Conservation (phyloP, 2,329 filamentous ascomycete genomes). For the Lasiodiplodia theobromae region DNA sequence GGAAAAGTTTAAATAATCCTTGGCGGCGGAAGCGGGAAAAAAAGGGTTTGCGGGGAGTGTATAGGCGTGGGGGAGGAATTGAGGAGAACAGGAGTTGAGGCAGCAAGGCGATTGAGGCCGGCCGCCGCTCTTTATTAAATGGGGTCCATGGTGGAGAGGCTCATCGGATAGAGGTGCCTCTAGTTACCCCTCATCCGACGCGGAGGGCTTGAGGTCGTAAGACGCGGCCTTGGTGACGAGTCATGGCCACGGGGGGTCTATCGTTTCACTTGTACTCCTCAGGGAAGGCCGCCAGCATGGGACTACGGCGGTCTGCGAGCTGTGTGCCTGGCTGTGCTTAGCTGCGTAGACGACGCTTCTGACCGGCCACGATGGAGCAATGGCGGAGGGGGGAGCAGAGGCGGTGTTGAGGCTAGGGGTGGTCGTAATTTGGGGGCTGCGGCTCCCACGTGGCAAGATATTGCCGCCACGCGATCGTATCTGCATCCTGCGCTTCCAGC, state of each 20-base stretch:
- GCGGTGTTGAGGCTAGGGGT: background rate
- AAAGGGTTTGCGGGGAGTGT: too few species aligned
- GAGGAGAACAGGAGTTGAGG: too few species aligned
- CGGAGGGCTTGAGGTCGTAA: background rate
- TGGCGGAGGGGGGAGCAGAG: background rate
- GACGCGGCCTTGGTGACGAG: background rate
- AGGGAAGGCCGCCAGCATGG: too few species aligned
- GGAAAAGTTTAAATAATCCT: background rate
- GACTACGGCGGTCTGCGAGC: too few species aligned
- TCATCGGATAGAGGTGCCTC: too few species aligned
- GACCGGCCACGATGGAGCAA: too few species aligned
- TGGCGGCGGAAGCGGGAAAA: too few species aligned
- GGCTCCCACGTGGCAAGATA: background rate
- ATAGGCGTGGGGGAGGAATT: too few species aligned
- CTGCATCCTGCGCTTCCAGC: background rate
- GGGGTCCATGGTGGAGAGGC: background rate
- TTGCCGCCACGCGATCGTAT: background rate
- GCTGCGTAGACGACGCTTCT: too few species aligned
- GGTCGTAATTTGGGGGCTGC: background rate
- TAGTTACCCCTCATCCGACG: background rate
- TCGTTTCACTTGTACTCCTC: background rate
- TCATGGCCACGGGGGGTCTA: background rate
- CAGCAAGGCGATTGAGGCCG: too few species aligned
- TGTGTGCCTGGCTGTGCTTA: too few species aligned
- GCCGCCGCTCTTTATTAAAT: background rate